These are phyloP conservation scores for Pseudocercospora macadamiae DNA, from an alignment of 2,329 filamentous ascomycete species.

Conservation along the genomic window DNA sequence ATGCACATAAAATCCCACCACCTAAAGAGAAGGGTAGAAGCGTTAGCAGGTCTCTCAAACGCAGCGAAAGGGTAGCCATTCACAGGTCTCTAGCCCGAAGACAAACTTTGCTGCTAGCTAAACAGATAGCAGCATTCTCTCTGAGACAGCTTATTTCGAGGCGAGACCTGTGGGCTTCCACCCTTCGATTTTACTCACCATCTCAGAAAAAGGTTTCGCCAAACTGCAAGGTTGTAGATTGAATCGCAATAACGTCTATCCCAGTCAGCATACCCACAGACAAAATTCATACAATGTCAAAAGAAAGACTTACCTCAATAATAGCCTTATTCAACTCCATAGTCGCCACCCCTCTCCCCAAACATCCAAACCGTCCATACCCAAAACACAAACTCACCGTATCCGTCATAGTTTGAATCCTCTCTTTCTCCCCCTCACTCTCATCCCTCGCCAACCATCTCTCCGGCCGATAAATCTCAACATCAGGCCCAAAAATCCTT, in stretches of 20 bases:
- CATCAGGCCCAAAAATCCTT: slow-evolving; percentile 43
- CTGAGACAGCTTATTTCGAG: no score
- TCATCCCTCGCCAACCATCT: slow-evolving; percentile 39
- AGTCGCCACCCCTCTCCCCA: slow-evolving; percentile 42
- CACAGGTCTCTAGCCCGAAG: no score
- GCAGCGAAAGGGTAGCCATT: neutral
- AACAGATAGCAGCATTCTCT: no score
- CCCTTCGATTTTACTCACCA: no score
- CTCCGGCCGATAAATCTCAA: slow-evolving; percentile 43
- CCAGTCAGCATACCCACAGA: neutral
- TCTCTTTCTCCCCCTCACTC: slow-evolving; percentile 33
- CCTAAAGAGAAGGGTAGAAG: no score
- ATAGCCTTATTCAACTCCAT: slow-evolving; percentile 46
- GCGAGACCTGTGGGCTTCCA: no score
- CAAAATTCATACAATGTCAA: neutral
- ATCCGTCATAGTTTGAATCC: slow-evolving; percentile 40
- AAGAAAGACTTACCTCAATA: slow-evolving; percentile 37
- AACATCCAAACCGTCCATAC: slow-evolving; percentile 42
- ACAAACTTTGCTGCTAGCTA: no score
- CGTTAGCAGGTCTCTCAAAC: neutral
- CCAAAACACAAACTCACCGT: slow-evolving; percentile 42
- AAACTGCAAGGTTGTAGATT: slow-evolving; percentile 43
- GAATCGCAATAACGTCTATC: slow-evolving; percentile 41
- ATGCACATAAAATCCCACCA: slow-evolving; percentile 43
- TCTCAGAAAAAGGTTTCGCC: slow-evolving; percentile 42